Evolutionary conservation across 2,329 filamentous ascomycete species (phyloP).

Genomic region (Sarocladium brachiariae): DNA sequence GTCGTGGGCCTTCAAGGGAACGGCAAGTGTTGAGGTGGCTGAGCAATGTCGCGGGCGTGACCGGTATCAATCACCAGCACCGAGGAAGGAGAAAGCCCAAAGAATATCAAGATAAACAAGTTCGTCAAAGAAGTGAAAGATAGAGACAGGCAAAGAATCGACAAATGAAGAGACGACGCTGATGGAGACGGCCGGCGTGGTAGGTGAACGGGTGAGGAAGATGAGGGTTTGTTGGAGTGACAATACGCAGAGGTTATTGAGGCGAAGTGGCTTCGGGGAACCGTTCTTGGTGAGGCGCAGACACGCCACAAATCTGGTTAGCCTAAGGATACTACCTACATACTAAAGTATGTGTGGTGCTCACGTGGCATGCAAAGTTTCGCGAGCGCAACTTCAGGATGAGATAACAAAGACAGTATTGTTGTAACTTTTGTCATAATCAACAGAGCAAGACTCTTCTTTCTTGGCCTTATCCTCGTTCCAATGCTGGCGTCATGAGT

Average conservation of each 20-base stretch:
- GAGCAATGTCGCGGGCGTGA: not conserved
- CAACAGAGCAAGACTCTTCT: too few species aligned
- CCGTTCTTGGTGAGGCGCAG: conserved; percentile 3
- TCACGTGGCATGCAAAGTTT: not conserved
- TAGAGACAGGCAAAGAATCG: not conserved
- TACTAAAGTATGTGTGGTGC: not conserved
- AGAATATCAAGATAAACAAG: not conserved
- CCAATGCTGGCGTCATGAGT: too few species aligned
- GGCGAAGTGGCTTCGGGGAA: conserved; percentile 7
- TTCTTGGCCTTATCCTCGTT: too few species aligned
- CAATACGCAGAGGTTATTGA: not conserved
- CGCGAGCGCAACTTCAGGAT: too few species aligned
- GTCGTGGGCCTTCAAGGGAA: not conserved
- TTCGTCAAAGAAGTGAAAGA: not conserved
- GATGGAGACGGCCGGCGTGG: not conserved
- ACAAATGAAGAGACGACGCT: not conserved
- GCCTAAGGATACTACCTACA: too few species aligned
- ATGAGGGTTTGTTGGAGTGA: not conserved
- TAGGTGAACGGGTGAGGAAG: not conserved
- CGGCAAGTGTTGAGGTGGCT: not conserved
- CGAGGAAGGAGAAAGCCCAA: not conserved
- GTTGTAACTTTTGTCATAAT: too few species aligned
- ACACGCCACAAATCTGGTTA: not conserved
- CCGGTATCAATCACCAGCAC: not conserved
- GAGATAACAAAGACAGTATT: too few species aligned